These are phyloP conservation scores for Lentinula lateritia DNA, from an alignment of 768 basidiomycete species.

Conservation along the genomic window DNA sequence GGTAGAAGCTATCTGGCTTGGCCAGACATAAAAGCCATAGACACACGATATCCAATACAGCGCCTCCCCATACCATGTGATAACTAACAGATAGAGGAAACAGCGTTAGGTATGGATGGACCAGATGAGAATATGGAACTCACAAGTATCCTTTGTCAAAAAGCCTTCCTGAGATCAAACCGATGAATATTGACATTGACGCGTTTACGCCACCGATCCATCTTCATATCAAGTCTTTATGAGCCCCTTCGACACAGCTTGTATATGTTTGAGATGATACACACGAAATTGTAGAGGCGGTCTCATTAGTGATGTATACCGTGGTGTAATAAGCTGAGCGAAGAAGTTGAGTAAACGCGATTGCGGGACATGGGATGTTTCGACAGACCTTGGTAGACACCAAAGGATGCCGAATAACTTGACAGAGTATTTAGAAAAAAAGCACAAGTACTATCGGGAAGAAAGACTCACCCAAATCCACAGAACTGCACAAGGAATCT, in stretches of 20 bases:
- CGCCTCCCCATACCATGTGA: constrained; percentile 1
- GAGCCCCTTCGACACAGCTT: background rate
- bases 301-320: constrained; percentile 28
- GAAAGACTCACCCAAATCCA: constrained; percentile 24
- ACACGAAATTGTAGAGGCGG: constrained; percentile 34
- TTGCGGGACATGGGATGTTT: background rate
- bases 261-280: constrained; percentile 7
- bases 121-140: constrained; percentile 8
- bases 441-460: background rate
- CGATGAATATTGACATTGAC: constrained; percentile 34
- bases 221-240: constrained; percentile 2
- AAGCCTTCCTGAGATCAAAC: constrained; percentile 33
- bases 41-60: constrained; percentile 11
- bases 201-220: constrained; percentile 32
- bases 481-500: constrained; percentile 35
- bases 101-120: no score
- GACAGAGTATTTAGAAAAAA: background rate
- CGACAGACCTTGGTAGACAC: constrained; percentile 35
- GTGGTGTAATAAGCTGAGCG: constrained; percentile 34
- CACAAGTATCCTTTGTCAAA: constrained; percentile 47
- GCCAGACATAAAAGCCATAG: constrained; percentile 47
- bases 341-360: background rate
- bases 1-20: constrained; percentile 43
- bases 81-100: background rate
- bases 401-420: constrained; percentile 33